A percentile compares a stretch with the other conserved stretches of the same genome.
phyloP scores from a whole-genome alignment of 1,139 yeast species.

The Geotrichum siamense region DNA sequence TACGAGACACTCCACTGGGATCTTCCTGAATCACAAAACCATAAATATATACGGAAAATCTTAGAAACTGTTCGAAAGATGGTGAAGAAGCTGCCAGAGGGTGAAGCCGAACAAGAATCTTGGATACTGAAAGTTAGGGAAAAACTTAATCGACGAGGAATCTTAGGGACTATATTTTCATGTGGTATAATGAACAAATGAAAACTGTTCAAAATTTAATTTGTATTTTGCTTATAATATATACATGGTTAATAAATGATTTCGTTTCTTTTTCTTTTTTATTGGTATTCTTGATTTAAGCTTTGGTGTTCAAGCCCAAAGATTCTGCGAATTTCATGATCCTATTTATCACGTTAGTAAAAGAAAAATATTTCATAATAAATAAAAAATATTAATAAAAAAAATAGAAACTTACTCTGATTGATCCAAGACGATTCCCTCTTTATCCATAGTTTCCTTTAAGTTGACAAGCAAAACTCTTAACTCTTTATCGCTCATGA shows the following conservation, averaged over 20 bases:
- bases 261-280: too few relatives aligned
- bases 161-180: neutral
- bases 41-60: too few relatives aligned
- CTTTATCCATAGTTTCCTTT: slow-evolving; percentile 17
- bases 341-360: slow-evolving; percentile 7
- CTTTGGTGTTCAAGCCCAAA: slow-evolving; percentile 13
- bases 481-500: slow-evolving; percentile 16
- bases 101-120: neutral
- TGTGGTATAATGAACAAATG: neutral
- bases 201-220: neutral
- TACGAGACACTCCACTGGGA: too few relatives aligned
- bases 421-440: slow-evolving; percentile 17
- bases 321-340: slow-evolving; percentile 17
- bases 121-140: neutral
- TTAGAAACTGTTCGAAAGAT: too few relatives aligned
- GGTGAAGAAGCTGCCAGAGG: too few relatives aligned
- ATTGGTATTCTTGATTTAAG: neutral
- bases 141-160: neutral
- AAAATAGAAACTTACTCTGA: slow-evolving; percentile 14
- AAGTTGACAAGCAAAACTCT: slow-evolving; percentile 12
- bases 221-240: neutral
- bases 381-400: neutral
- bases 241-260: neutral
- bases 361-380: neutral
- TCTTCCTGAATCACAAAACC: too few relatives aligned